Evolutionary conservation across 2,329 filamentous ascomycete species (phyloP).

Genomic region (Gnomoniopsis smithogilvyi): DNA sequence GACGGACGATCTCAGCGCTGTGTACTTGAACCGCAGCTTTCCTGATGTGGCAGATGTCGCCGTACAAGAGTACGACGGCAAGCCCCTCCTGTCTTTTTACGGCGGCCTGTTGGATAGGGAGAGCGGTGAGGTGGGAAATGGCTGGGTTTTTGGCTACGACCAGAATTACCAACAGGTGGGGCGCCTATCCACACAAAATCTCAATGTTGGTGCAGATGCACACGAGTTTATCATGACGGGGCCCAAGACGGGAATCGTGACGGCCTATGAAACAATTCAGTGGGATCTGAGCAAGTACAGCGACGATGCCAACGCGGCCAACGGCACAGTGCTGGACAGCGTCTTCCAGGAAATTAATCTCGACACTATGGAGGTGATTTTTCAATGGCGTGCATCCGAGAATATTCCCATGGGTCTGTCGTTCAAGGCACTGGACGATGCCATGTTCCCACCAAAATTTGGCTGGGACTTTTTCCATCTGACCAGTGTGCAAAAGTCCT

Average conservation of each 20-base stretch:
- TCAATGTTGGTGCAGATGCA: conserved; percentile 4
- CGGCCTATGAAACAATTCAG: conserved; percentile 27
- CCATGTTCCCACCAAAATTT: neutral
- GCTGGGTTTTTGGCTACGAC: conserved; percentile 5
- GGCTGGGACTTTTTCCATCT: conserved; percentile 56
- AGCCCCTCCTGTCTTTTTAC: conserved; percentile 23
- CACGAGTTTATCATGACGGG: conserved; percentile 39
- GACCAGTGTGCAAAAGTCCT: conserved; percentile 51
- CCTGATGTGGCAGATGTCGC: conserved; percentile 23
- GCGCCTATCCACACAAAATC: neutral
- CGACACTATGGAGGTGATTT: conserved; percentile 42
- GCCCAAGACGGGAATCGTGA: conserved; percentile 36
- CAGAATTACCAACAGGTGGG: conserved; percentile 9
- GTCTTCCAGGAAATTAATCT: conserved; percentile 45
- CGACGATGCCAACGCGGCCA: conserved; percentile 19
- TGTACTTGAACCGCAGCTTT: conserved; percentile 34
- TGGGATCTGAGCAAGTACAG: conserved; percentile 23
- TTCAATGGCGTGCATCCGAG: conserved; percentile 42
- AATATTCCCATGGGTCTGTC: conserved; percentile 23
- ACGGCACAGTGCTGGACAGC: conserved; percentile 30
- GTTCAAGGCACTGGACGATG: neutral
- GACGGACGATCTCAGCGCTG: conserved; percentile 32
- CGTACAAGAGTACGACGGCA: conserved; percentile 19
- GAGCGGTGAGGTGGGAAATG: neutral
- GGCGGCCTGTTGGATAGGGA: neutral